Base-by-base conservation (phyloP, 2,329 filamentous ascomycete genomes). In the Claviceps sp. region DNA sequence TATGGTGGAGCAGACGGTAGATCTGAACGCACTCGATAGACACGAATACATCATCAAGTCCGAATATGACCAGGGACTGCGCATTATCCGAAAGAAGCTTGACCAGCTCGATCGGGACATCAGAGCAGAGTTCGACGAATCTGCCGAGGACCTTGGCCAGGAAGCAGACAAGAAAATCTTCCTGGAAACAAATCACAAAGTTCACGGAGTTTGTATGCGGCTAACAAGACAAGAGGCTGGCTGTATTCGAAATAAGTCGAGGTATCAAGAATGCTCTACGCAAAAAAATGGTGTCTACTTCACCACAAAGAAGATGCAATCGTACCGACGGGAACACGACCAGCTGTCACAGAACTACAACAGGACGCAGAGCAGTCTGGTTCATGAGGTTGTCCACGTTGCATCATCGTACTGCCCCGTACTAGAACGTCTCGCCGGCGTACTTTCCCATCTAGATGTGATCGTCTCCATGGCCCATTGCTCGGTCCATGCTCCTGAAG, bases 211-310 rank as follows among this genome's bases (percentile, higher is more conserved):
- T 82, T 97, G 93, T 68, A 90, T 98, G 78, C 82, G 93, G 52
- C 74, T 98, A 19, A 98, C 93, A 3, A 79, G 93, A 54, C 91
- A 80, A 38, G 93, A 98, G 71, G 89, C 93, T 1, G 84, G 86
- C 16, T 94, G 88, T 61, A 98, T 98, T 60, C 85, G 93, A 55
- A 94, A 94, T 68, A 95, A 93, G 64, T 83, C 81, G 54, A 76
- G 82, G 48, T 98, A 97, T 61, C 85, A 91, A 61, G 93, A 98
- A 68, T 95, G 89, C 66, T 95, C 90, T 0, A 98, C 94, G 0
- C 93, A 97, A 70, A 98, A 98, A 76, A 98, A 96, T 65, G 93
- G 93, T 44, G 93, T 97, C 52, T 98, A 93, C 71, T 98, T 98
- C 68, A 97, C 93, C 1, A 98, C 93, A 3, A 82, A 81, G 51